Evolutionary conservation across 2,329 filamentous ascomycete species (phyloP).

Genomic region (Fusarium caatingaense): DNA sequence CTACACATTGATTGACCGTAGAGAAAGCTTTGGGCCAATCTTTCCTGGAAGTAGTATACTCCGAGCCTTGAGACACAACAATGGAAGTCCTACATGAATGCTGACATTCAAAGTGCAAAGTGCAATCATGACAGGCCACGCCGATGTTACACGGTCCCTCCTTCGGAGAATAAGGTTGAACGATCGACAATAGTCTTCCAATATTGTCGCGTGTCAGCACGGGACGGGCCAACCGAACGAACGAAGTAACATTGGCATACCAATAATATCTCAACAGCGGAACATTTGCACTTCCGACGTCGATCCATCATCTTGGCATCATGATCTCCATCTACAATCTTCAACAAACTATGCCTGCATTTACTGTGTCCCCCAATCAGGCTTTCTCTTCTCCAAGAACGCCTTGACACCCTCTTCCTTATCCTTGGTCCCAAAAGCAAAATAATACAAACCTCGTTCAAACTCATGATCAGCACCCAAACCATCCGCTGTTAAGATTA

Average conservation of each 20-base stretch:
- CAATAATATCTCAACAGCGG: not conserved
- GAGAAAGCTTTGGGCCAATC: too few species aligned
- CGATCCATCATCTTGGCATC: not conserved
- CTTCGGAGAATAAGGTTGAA: not conserved
- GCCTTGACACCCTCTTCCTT: conserved; percentile 48
- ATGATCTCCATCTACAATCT: not conserved
- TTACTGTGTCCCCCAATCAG: conserved; percentile 32
- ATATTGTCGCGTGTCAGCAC: conserved; percentile 3
- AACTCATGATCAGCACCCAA: conserved; percentile 48
- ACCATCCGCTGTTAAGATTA: conserved; percentile 38
- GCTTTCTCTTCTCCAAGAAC: conserved; percentile 47
- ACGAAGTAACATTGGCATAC: not conserved
- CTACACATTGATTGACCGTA: too few species aligned
- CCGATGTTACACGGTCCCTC: not conserved
- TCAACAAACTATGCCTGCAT: not conserved
- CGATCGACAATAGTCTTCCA: conserved; percentile 7
- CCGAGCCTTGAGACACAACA: not conserved
- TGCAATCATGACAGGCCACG: not conserved
- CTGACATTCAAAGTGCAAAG: not conserved
- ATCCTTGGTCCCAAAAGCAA: conserved; percentile 50
- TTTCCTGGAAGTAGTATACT: too few species aligned
- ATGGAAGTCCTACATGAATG: not conserved
- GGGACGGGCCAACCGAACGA: not conserved
- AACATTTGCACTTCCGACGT: not conserved
- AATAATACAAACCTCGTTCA: conserved; percentile 53